Percentiles rank a stretch among this genome's conserved stretches.
phyloP scores from a whole-genome alignment of 2,329 filamentous ascomycete genomes.

The Fusarium sterilihyphosum region DNA sequence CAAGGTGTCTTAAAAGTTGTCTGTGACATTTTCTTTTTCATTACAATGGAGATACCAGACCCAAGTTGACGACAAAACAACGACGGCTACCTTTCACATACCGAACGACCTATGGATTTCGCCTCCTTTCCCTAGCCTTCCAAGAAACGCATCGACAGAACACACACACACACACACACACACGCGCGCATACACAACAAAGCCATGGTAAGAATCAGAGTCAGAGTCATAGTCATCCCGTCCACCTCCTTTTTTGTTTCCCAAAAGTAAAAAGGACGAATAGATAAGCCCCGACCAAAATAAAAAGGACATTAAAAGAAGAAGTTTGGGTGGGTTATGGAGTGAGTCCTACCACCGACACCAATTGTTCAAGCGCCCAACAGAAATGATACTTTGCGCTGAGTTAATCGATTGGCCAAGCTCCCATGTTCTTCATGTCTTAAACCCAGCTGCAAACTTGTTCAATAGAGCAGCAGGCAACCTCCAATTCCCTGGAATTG shows the following conservation, averaged over 20 bases:
- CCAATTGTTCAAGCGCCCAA: slow-evolving; percentile 25
- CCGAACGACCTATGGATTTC: slow-evolving; percentile 34
- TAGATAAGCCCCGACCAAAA: slow-evolving; percentile 42
- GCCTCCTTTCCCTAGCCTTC: slow-evolving; percentile 19
- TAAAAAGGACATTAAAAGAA: slow-evolving; percentile 41
- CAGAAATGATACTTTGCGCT: slow-evolving; percentile 1
- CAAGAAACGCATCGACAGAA: slow-evolving; percentile 23
- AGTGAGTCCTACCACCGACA: slow-evolving; percentile 19
- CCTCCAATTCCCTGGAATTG: slow-evolving; percentile 30
- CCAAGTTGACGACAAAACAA: slow-evolving; percentile 36
- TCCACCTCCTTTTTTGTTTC: slow-evolving; percentile 39
- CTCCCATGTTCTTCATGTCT: slow-evolving; percentile 8
- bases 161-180: slow-evolving; percentile 30
- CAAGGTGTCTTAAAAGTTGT: slow-evolving; percentile 23
- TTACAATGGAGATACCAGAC: slow-evolving; percentile 43
- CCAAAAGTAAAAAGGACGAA: slow-evolving; percentile 39
- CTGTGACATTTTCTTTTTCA: slow-evolving; percentile 38
- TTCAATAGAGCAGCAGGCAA: slow-evolving; percentile 13
- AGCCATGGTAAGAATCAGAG: slow-evolving; percentile 1
- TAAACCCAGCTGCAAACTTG: slow-evolving; percentile 6
- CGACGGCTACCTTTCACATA: slow-evolving; percentile 40
- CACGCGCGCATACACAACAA: slow-evolving; percentile 32
- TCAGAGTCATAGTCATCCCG: slow-evolving; percentile 15
- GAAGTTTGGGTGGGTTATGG: slow-evolving; percentile 10
- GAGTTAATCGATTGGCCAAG: slow-evolving; percentile 19